Evolutionary conservation across 352 stramenopile genomes (phyloP).

Genomic region (Pythium rhizo-oryzae): DNA sequence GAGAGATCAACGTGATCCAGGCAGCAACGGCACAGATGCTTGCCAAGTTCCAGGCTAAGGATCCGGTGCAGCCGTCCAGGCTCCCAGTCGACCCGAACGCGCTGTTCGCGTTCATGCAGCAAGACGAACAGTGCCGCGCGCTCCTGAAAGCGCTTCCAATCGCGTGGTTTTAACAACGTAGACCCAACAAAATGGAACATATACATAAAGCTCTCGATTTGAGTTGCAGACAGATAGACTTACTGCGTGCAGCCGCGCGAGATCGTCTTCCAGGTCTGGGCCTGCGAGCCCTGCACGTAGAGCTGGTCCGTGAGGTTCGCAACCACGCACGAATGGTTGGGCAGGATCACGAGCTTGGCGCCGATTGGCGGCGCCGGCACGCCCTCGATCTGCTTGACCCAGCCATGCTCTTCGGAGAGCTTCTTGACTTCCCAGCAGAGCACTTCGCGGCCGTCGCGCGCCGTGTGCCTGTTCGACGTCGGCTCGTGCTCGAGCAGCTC

Average conservation of each 20-base stretch:
- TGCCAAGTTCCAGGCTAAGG: conserved; percentile 54
- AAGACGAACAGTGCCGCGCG: conserved; percentile 21
- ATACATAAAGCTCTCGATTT: too few species aligned
- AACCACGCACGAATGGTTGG: conserved; percentile 71
- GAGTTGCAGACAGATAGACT: neutral
- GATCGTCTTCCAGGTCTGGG: conserved; percentile 57
- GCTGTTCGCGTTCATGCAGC: conserved; percentile 31
- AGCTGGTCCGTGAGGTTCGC: conserved; percentile 70
- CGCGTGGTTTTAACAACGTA: conserved; percentile 49
- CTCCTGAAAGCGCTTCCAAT: conserved; percentile 38
- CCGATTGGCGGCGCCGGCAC: conserved; percentile 53
- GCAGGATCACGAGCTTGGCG: conserved; percentile 59
- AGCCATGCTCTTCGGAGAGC: conserved; percentile 77
- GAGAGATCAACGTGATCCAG: conserved; percentile 53
- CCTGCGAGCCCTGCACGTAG: conserved; percentile 49
- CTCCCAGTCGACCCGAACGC: conserved; percentile 38
- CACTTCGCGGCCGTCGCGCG: conserved; percentile 42
- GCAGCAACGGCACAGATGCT: conserved; percentile 60
- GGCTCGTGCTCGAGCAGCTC: conserved; percentile 51
- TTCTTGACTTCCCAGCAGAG: conserved; percentile 71
- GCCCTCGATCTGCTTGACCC: conserved; percentile 60
- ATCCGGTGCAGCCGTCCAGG: conserved; percentile 28
- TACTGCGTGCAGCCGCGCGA: conserved; percentile 66
- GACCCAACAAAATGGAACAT: neutral
- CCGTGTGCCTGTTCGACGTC: conserved; percentile 36